Percentiles rank a stretch among this genome's conserved stretches.
These are phyloP conservation scores for Styphnolobium japonicum DNA, from an alignment of 306 rosid genomes.

Conservation along the genomic window DNA sequence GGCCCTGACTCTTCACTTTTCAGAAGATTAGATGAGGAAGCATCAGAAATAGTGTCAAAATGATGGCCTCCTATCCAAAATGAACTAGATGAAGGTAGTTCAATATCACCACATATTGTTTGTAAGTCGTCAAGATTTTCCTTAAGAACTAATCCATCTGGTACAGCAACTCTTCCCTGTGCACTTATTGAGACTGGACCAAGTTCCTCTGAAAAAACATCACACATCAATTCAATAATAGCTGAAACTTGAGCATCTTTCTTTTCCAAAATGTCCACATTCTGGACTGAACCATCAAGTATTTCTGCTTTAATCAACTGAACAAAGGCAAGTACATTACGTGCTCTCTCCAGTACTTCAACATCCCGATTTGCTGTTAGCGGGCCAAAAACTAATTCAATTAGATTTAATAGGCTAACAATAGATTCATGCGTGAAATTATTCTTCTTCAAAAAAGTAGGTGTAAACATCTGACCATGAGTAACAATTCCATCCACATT, in stretches of 20 bases:
- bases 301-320: constrained; percentile 56
- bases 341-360: constrained; percentile 81
- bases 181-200: constrained; percentile 79
- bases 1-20: constrained; percentile 50
- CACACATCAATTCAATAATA: constrained; percentile 47
- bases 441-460: constrained; percentile 27
- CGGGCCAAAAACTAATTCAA: constrained; percentile 58
- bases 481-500: constrained; percentile 23
- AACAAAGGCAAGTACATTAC: constrained; percentile 58
- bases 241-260: constrained; percentile 44
- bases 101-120: constrained; percentile 58
- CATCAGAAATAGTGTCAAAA: constrained; percentile 28
- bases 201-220: constrained; percentile 58
- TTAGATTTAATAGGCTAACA: constrained; percentile 45
- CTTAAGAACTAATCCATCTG: constrained; percentile 68
- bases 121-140: constrained; percentile 76
- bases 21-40: constrained; percentile 38
- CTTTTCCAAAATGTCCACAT: constrained; percentile 31
- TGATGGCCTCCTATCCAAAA: constrained; percentile 46
- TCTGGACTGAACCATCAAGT: constrained; percentile 31
- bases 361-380: constrained; percentile 65
- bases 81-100: constrained; percentile 45
- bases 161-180: constrained; percentile 76
- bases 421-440: constrained; percentile 47
- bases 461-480: constrained; percentile 32